phyloP scores from a whole-genome alignment of 768 basidiomycete species.

The Xerocomellus amylosporus region DNA sequence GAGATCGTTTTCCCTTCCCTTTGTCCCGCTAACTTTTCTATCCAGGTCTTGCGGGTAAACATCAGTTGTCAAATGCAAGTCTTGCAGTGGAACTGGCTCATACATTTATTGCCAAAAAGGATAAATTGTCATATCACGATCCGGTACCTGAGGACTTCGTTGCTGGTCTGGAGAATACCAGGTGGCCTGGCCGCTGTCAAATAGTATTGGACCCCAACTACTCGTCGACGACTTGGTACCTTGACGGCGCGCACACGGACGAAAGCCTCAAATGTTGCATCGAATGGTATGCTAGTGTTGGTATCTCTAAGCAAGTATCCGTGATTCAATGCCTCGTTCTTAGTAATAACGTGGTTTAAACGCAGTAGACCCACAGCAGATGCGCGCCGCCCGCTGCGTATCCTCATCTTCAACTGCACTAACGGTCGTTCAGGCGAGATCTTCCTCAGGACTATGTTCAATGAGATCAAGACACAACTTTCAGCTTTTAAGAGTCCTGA shows the following conservation, averaged over 20 bases:
- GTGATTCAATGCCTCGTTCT: background rate
- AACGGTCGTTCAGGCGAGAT: conserved; percentile 76
- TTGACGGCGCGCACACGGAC: conserved; percentile 94
- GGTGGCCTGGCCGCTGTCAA: conserved; percentile 97
- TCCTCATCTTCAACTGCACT: conserved; percentile 95
- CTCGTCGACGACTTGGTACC: conserved; percentile 68
- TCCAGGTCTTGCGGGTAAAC: conserved; percentile 77
- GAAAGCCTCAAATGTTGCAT: conserved; percentile 88
- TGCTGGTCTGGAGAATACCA: conserved; percentile 61
- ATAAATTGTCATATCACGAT: conserved; percentile 12
- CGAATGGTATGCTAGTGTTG: conserved; percentile 77
- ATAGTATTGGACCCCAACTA: conserved; percentile 61
- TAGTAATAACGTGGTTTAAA: conserved; percentile 1
- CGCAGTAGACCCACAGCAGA: conserved; percentile 12
- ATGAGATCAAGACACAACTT: conserved; percentile 49
- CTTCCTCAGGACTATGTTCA: conserved; percentile 63
- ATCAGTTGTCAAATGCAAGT: conserved; percentile 85
- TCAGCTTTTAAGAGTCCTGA: conserved; percentile 38
- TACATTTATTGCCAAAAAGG: conserved; percentile 51
- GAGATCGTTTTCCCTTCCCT: background rate
- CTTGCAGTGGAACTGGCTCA: conserved; percentile 76
- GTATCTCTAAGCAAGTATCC: conserved; percentile 36
- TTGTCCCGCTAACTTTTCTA: conserved; percentile 4
- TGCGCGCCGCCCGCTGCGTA: conserved; percentile 38
- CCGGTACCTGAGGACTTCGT: conserved; percentile 53